Base-by-base conservation (phyloP, 75 land plant genomes). In the Picea glauca region DNA sequence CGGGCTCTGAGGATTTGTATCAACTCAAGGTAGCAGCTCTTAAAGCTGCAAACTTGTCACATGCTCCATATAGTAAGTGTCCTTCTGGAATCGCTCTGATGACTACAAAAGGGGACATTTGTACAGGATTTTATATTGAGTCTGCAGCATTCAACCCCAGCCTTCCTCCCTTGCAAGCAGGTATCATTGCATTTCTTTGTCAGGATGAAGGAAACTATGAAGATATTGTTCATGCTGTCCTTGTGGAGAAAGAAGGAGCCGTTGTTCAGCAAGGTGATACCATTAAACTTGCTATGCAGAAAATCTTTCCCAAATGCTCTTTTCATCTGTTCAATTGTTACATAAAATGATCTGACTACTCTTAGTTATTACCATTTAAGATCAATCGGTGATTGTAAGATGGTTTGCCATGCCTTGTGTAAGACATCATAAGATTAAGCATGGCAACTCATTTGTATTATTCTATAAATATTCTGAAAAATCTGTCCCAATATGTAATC, bases 61-160 rank as follows among this genome's bases (percentile, higher is more conserved):
- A 97, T 77, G 95, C 99, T 56, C 99, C 99, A 35, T 97, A 97
- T 88, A 97, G 91, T 74, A 68, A 76, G 17, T 94, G 92, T 65
- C 91, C 99, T n/a, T 88, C 99, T 26, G 99, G 98, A 38, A 78
- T 94, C 60, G 89, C 99, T 56, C 23, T 97, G 58, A 38, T 78
- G 72, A 93, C 91, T 58, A 60, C 6, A 17, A 83, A 81, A 14
- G 93, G 95, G 54, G 78, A 79, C 68, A 84, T 93, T 11, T 92
- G 75, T 60, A 88, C 77, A 12, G 99, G 99, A 13, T 83, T 83
- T 2, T 97, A 97, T 79, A 77, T 77, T 74, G 98, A 97, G 78
- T 97, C 99, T 13, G 99, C 98, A 17, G 99, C 99, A 17, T 91
- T 87, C 81, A 97, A 97, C 66, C 99, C 99, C 35, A 88, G 98